Evolutionary conservation across 306 rosid genomes (phyloP), one percentile per base, ranked within the genome.

Genomic region (Neltuma alba): DNA sequence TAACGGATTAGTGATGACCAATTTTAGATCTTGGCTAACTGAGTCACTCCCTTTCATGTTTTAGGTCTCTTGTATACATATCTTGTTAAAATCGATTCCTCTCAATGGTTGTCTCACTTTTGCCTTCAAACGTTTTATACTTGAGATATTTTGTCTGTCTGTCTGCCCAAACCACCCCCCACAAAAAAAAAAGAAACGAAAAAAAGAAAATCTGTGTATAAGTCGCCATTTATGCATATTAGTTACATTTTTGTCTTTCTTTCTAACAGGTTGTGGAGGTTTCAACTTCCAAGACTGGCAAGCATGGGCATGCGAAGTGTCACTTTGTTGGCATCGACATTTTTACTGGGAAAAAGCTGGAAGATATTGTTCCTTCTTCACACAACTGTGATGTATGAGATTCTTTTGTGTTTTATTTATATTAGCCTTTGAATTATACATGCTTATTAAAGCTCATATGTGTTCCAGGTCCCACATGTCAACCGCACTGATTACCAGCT

Each of bases 271-370:
- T 90, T 60, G 94, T 90, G 75, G 92, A 90, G 84, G 94, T 90
- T 74, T 90, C 94, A 2, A 90, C 94, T 37, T 90, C 94, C 62
- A 90, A 90, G 54, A 90, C 94, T 13, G 94, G 94, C 58, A 90
- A 90, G 89, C 94, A 90, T 30, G 94, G 94, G 9, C 94, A 90
- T 61, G 94, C 94, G 13, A 90, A 90, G 76, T 90, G 94, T 73
- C 94, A 90, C 88, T 90, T 90, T 83, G 92, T 90, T 71, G 94
- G 67, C 1, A 90, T 90, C 64, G 94, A 90, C 80, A 88, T 90
- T 81, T 90, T 90, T 79, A 86, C 90, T 18, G 81, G 69, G 65
- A 90, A 90, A 83, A 90, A 90, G 87, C 92, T 88, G 20, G 94
- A 90, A 80, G 94, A 90, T 86, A 90, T 90, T 75, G 94, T 90